These are phyloP conservation scores for Diutina scorzettiae DNA, from an alignment of 1,139 yeast genomes.

Conservation along the genomic window DNA sequence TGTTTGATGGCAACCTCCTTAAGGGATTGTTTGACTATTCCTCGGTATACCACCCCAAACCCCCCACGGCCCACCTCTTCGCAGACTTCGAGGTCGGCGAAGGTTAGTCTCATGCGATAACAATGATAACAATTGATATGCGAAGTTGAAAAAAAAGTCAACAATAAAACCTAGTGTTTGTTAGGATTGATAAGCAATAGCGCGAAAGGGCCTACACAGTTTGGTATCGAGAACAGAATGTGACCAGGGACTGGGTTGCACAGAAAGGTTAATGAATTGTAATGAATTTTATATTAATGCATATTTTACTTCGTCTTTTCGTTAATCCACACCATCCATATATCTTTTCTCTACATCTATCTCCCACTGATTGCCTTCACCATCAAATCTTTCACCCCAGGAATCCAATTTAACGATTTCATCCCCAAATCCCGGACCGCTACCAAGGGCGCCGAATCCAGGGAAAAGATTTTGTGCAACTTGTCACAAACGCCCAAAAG, in stretches of 20 bases:
- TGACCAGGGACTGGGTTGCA: too few species aligned
- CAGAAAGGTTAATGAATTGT: not conserved
- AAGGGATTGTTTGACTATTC: slow-evolving; percentile 39
- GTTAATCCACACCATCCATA: not conserved
- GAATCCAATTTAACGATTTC: slow-evolving; percentile 49
- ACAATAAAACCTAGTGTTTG: too few species aligned
- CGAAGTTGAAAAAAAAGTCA: too few species aligned
- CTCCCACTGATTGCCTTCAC: slow-evolving; percentile 10
- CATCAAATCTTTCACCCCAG: slow-evolving; percentile 45
- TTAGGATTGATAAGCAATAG: too few species aligned
- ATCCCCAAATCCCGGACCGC: slow-evolving; percentile 67
- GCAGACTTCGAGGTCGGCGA: slow-evolving; percentile 37
- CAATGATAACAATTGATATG: too few species aligned
- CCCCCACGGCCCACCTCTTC: slow-evolving; percentile 85
- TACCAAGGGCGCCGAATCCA: slow-evolving; percentile 65
- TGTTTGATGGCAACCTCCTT: slow-evolving; percentile 55
- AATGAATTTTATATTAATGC: not conserved
- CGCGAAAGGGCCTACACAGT: too few species aligned
- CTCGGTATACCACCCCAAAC: slow-evolving; percentile 78
- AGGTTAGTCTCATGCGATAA: not conserved
- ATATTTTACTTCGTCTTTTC: not conserved
- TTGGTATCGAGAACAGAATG: too few species aligned
- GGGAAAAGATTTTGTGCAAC: slow-evolving; percentile 75
- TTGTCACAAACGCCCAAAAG: slow-evolving; percentile 86
- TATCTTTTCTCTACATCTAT: not conserved